Evolutionary conservation across 2,329 filamentous ascomycete species (phyloP).

Genomic region (Neopestalotiopsis clavispora): DNA sequence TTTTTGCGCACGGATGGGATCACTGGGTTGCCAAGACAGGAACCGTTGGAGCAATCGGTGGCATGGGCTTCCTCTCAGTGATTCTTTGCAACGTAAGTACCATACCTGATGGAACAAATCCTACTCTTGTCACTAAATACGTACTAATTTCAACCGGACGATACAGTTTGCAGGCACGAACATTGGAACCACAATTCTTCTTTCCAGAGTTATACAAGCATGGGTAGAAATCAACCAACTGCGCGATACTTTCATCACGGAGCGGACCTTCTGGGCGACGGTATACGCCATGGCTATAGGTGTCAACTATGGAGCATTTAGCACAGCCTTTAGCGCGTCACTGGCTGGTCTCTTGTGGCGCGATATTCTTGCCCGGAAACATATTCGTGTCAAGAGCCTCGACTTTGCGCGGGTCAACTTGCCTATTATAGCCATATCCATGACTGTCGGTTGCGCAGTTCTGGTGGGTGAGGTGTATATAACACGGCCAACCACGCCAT

Average conservation of each 20-base stretch:
- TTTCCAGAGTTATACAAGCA: slow-evolving; percentile 71
- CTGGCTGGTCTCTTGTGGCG: slow-evolving; percentile 75
- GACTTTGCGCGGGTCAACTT: slow-evolving; percentile 74
- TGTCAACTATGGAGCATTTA: slow-evolving; percentile 78
- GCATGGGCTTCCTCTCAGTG: slow-evolving; percentile 75
- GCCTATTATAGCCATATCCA: slow-evolving; percentile 72
- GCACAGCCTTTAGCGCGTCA: slow-evolving; percentile 73
- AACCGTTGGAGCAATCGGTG: slow-evolving; percentile 69
- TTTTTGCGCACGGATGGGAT: slow-evolving; percentile 76
- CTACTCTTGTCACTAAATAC: not conserved
- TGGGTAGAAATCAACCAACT: slow-evolving; percentile 65
- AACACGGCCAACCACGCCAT: slow-evolving; percentile 36
- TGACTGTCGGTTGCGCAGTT: slow-evolving; percentile 63
- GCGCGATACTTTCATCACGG: slow-evolving; percentile 54
- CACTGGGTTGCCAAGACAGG: slow-evolving; percentile 74
- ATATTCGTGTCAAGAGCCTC: slow-evolving; percentile 65
- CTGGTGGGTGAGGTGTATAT: slow-evolving; percentile 63
- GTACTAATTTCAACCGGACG: too few species aligned
- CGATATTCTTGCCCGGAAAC: slow-evolving; percentile 70
- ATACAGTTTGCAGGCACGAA: slow-evolving; percentile 77
- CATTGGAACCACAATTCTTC: slow-evolving; percentile 75
- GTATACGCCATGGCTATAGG: slow-evolving; percentile 77
- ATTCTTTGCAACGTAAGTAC: slow-evolving; percentile 73
- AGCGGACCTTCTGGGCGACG: slow-evolving; percentile 74
- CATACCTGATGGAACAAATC: not conserved